These are phyloP conservation scores for Sarcocystis neurona DNA, from an alignment of 169 alveolate genomes.

Conservation along the genomic window DNA sequence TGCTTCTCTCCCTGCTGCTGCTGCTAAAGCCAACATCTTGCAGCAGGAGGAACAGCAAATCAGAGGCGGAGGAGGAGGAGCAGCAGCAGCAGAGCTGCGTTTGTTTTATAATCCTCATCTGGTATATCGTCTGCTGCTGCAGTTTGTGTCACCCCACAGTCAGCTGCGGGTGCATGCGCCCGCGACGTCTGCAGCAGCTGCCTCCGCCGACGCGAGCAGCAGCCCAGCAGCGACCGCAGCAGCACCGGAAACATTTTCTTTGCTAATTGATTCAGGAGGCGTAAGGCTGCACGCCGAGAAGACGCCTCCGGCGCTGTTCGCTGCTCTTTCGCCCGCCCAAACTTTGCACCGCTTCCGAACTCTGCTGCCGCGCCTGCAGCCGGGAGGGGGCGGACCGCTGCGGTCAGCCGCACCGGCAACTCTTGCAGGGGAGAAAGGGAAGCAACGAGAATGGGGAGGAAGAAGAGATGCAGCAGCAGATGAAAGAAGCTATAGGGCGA, in stretches of 20 bases:
- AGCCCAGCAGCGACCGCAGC: no score
- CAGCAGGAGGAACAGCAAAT: neutral
- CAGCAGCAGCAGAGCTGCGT: neutral
- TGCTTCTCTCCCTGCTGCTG: neutral
- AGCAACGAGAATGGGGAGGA: no score
- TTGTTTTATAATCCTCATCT: neutral
- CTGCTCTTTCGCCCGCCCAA: neutral
- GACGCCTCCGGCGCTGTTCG: neutral
- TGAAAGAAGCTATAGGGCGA: no score
- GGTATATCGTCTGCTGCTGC: slow-evolving; percentile 29
- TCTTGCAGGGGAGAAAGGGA: no score
- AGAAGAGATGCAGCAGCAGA: no score
- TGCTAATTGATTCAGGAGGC: no score
- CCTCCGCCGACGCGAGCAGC: no score
- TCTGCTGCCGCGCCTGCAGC: no score
- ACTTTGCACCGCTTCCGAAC: neutral
- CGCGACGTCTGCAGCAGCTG: no score
- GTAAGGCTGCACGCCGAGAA: neutral
- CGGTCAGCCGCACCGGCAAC: no score
- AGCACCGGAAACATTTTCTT: no score
- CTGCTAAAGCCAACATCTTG: neutral
- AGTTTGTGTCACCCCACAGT: neutral
- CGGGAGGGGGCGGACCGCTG: no score
- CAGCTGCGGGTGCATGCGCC: neutral
- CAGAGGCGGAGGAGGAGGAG: neutral